These are phyloP conservation scores for Ormosia emarginata DNA, from an alignment of 306 rosid genomes.

Conservation along the genomic window DNA sequence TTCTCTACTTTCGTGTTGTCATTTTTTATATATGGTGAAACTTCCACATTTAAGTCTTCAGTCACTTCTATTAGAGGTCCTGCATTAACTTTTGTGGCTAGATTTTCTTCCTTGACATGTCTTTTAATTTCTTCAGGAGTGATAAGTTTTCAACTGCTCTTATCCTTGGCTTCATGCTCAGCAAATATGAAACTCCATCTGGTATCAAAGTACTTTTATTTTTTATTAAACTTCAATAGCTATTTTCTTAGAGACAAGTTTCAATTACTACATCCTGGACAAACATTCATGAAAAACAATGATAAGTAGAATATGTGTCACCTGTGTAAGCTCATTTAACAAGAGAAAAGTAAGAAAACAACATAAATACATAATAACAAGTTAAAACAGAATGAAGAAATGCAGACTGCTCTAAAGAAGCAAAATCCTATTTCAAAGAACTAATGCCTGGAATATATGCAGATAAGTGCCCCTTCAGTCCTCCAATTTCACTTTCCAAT, in stretches of 20 bases:
- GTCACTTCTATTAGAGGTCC: constrained; percentile 21
- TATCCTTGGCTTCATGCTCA: constrained; percentile 55
- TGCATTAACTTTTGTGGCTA: constrained; percentile 14
- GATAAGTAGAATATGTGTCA: constrained; percentile 16
- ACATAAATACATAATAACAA: background rate
- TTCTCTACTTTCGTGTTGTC: constrained; percentile 34
- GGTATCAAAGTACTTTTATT: constrained; percentile 19
- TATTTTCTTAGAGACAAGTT: constrained; percentile 32
- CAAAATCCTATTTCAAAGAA: constrained; percentile 71
- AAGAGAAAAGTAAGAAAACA: background rate
- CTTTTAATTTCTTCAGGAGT: constrained; percentile 53
- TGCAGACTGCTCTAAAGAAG: constrained; percentile 65
- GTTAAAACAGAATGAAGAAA: constrained; percentile 29
- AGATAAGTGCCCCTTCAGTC: constrained; percentile 58
- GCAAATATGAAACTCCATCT: constrained; percentile 63
- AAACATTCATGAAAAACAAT: constrained; percentile 25
- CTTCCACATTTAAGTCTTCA: constrained; percentile 12
- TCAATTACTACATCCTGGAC: constrained; percentile 47
- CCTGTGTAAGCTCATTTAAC: background rate
- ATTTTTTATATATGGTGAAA: constrained; percentile 4
- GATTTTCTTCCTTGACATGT: constrained; percentile 32
- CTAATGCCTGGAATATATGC: constrained; percentile 70
- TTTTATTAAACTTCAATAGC: constrained; percentile 31
- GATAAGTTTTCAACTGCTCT: constrained; percentile 55
- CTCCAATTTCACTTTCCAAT: constrained; percentile 76